Evolutionary conservation across 495 filamentous ascomycete species (phyloP).

Genomic region (Entonaema liquescens): DNA sequence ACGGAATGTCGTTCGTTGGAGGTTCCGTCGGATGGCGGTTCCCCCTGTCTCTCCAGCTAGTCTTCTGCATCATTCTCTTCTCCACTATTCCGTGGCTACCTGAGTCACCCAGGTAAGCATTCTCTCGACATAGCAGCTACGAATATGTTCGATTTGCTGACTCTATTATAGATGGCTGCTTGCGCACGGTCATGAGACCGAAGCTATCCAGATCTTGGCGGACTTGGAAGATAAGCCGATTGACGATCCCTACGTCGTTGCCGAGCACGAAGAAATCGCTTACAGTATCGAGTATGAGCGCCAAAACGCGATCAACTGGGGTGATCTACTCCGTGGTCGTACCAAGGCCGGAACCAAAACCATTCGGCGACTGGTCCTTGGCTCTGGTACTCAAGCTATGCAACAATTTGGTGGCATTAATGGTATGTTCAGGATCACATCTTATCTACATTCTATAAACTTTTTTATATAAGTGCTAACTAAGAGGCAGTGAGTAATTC

Average conservation of each 20-base stretch:
- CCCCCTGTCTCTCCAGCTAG: slow-evolving; percentile 58
- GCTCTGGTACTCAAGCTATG: slow-evolving; percentile 51
- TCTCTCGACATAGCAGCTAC: not conserved
- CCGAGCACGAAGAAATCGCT: slow-evolving; percentile 42
- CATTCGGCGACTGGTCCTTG: slow-evolving; percentile 47
- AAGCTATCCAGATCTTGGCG: slow-evolving; percentile 50
- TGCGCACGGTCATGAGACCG: slow-evolving; percentile 48
- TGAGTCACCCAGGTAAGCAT: slow-evolving; percentile 47
- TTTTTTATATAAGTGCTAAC: slow-evolving; percentile 39
- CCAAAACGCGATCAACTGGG: slow-evolving; percentile 40
- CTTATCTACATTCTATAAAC: not conserved
- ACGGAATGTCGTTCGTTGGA: slow-evolving; percentile 64
- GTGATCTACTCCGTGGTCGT: slow-evolving; percentile 39
- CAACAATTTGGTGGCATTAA: slow-evolving; percentile 51
- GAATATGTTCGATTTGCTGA: not conserved
- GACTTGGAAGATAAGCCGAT: slow-evolving; percentile 44
- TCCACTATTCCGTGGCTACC: slow-evolving; percentile 49
- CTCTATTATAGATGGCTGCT: slow-evolving; percentile 47
- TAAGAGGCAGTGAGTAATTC: slow-evolving; percentile 48
- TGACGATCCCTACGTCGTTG: slow-evolving; percentile 41
- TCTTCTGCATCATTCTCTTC: slow-evolving; percentile 55
- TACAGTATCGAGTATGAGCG: slow-evolving; percentile 45
- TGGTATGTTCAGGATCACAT: slow-evolving; percentile 21
- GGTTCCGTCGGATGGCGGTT: slow-evolving; percentile 46
- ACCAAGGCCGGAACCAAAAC: slow-evolving; percentile 45